Base-by-base conservation (phyloP, 2,329 filamentous ascomycete genomes). In the Alternaria sp. region DNA sequence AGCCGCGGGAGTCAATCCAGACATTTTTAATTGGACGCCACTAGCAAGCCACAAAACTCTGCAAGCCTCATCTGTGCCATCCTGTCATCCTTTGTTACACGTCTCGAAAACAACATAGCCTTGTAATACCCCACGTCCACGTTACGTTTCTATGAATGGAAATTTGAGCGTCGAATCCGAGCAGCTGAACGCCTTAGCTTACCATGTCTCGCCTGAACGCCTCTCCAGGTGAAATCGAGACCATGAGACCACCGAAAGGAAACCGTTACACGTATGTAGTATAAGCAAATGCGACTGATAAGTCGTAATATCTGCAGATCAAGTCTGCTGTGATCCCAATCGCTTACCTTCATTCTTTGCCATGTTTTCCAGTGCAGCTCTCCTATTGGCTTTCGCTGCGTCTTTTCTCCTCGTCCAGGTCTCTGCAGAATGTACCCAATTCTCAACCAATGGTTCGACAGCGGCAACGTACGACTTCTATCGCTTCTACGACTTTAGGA, bases 401-500 rank as follows among this genome's bases (percentile, higher is more conserved):
- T 44, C 48, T 47, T n/a, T 44, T 28, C 30, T 48, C 32, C 7
- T 52, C 18, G 12, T 38, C 1, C 46, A 34, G 8, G 54, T 28
- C 18, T 30, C 48, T 24, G 54, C 54, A 41, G 52, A 60, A 22
- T 67, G 63, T 52, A 62, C 52, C 26, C 42, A 41, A 4, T 67
- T 67, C 44, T 58, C 55, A 2, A 64, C 51, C 26, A 62, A 62
- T 51, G 63, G 63, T 2, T 48, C 56, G 7, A 49, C 61, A 9
- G 54, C 60, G 38, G 32, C 60, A 5, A 54, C 46, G 3, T 67
- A 62, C 46, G 51, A 59, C 18, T 67, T 62, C 51, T 57, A 67
- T 39, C 63, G 63, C 16, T 67, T 67, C 32, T 67, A 64, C 46
- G 63, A 67, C 49, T 67, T 67, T 20, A 55, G 63, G 1, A 54